Conservation (phyloP, 768 basidiomycete species). For the Mycena leptocephala region DNA sequence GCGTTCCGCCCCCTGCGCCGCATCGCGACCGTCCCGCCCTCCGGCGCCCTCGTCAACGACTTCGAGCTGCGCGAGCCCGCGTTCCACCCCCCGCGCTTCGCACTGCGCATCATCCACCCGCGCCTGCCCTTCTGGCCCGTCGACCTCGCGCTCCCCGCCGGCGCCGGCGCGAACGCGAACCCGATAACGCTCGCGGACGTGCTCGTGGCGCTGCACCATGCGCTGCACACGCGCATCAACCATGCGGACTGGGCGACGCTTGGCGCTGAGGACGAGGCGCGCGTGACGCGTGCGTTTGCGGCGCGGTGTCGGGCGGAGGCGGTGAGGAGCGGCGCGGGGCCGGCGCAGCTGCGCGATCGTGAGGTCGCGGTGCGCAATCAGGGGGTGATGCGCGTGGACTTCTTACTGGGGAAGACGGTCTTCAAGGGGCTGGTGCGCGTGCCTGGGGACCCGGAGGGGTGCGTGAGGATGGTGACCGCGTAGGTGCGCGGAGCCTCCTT, state of each 20-base stretch:
- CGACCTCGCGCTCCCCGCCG: slow-evolving; percentile 44
- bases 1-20: slow-evolving; percentile 13
- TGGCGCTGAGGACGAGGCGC: slow-evolving; percentile 39
- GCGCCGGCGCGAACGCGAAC: neutral
- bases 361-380: slow-evolving; percentile 51
- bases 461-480: neutral
- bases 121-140: slow-evolving; percentile 59
- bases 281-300: slow-evolving; percentile 20
- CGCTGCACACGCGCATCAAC: slow-evolving; percentile 41
- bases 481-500: neutral
- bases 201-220: slow-evolving; percentile 25
- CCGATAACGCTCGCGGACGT: slow-evolving; percentile 30
- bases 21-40: neutral
- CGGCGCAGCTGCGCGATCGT: slow-evolving; percentile 44
- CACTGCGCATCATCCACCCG: slow-evolving; percentile 60
- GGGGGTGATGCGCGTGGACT: slow-evolving; percentile 59
- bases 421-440: slow-evolving; percentile 55
- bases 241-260: slow-evolving; percentile 50
- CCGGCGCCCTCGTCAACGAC: neutral
- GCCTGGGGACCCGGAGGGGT: slow-evolving; percentile 27
- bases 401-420: slow-evolving; percentile 49
- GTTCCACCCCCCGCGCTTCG: slow-evolving; percentile 54
- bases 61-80: slow-evolving; percentile 54
- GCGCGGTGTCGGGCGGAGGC: slow-evolving; percentile 22
- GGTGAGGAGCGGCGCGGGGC: slow-evolving; percentile 55